phyloP scores from a whole-genome alignment of 2,329 filamentous ascomycete genomes.

The Sclerotinia trifoliorum region DNA sequence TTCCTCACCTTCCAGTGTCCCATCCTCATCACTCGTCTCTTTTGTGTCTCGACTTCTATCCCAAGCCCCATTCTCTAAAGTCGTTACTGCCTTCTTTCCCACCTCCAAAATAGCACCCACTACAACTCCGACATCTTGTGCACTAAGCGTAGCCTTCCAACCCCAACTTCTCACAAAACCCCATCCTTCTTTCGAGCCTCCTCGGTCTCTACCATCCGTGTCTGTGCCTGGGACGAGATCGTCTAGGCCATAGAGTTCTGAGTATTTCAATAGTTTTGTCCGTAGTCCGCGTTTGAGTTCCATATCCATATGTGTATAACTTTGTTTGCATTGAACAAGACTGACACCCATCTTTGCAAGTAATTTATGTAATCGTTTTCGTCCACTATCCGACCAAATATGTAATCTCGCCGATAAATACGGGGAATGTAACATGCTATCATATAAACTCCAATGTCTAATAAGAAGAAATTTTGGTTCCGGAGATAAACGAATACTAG shows the following conservation, averaged over 20 bases:
- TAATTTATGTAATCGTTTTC: slow-evolving; percentile 87
- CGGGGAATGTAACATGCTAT: slow-evolving; percentile 96
- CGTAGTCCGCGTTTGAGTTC: slow-evolving; percentile 86
- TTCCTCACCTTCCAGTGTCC: slow-evolving; percentile 56
- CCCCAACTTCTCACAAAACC: slow-evolving; percentile 97
- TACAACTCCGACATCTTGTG: slow-evolving; percentile 90
- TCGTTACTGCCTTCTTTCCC: slow-evolving; percentile 52
- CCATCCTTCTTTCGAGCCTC: slow-evolving; percentile 84
- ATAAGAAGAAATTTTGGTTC: slow-evolving; percentile 92
- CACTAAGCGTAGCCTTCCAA: slow-evolving; percentile 91
- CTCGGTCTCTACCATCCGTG: slow-evolving; percentile 66
- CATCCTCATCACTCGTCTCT: slow-evolving; percentile 47
- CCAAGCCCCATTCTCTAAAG: slow-evolving; percentile 35
- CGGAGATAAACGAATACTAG: slow-evolving; percentile 84
- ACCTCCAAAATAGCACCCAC: slow-evolving; percentile 92
- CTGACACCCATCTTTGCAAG: slow-evolving; percentile 98
- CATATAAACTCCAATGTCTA: slow-evolving; percentile 94
- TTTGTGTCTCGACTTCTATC: slow-evolving; percentile 44
- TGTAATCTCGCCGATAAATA: slow-evolving; percentile 90
- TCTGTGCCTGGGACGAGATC: slow-evolving; percentile 82
- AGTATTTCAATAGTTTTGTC: slow-evolving; percentile 84
- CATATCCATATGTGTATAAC: slow-evolving; percentile 98
- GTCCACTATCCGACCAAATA: slow-evolving; percentile 88
- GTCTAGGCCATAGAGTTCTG: slow-evolving; percentile 88
- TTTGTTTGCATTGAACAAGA: slow-evolving; percentile 88